Evolutionary conservation across 495 filamentous ascomycete species (phyloP).

Genomic region (Trypethelium eluteriae): DNA sequence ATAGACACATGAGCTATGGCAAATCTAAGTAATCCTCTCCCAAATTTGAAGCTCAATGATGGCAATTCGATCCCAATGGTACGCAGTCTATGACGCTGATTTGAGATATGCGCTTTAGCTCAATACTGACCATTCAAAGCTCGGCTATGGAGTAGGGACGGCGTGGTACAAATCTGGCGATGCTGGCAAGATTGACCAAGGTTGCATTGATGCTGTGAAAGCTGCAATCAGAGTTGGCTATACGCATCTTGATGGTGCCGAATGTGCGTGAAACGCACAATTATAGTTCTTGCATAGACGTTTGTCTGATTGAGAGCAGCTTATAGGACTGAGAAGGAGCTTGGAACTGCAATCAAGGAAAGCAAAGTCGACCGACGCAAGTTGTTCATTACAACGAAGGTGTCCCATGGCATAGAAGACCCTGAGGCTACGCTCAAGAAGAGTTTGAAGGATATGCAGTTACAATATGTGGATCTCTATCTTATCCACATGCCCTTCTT

Average conservation of each 20-base stretch:
- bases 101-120: neutral
- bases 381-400: slow-evolving; percentile 73
- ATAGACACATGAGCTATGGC: slow-evolving; percentile 26
- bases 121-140: slow-evolving; percentile 34
- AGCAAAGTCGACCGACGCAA: slow-evolving; percentile 56
- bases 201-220: slow-evolving; percentile 53
- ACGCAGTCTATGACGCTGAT: slow-evolving; percentile 23
- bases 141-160: slow-evolving; percentile 66
- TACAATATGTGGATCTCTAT: slow-evolving; percentile 81
- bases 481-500: slow-evolving; percentile 73
- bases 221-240: slow-evolving; percentile 64
- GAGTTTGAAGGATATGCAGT: slow-evolving; percentile 65
- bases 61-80: slow-evolving; percentile 67
- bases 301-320: slow-evolving; percentile 36
- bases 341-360: slow-evolving; percentile 66
- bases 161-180: slow-evolving; percentile 50
- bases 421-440: slow-evolving; percentile 57
- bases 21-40: slow-evolving; percentile 40
- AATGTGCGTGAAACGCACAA: slow-evolving; percentile 38
- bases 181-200: slow-evolving; percentile 41
- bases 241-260: slow-evolving; percentile 70
- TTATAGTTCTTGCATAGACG: neutral
- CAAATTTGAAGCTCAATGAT: slow-evolving; percentile 58
- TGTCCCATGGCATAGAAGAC: slow-evolving; percentile 51
- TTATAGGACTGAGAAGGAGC: slow-evolving; percentile 71